These are phyloP conservation scores for Aspergillus sparsus DNA, from an alignment of 495 filamentous ascomycete species.

Conservation along the genomic window DNA sequence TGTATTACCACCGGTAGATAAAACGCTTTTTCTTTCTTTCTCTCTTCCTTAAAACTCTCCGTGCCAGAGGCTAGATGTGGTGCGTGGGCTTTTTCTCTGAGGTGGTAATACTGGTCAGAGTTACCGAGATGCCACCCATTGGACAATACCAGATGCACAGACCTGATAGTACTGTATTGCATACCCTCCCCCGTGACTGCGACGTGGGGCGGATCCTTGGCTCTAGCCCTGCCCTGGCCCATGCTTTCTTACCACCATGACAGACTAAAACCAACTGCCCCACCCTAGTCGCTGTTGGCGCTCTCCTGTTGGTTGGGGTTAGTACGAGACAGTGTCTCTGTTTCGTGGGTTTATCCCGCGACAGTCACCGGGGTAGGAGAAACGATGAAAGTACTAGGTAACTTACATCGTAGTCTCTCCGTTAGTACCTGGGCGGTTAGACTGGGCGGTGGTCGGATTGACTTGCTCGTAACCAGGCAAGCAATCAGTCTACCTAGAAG, in stretches of 20 bases:
- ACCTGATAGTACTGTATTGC: slow-evolving; percentile 16
- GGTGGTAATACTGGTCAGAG: slow-evolving; percentile 8
- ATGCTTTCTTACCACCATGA: slow-evolving; percentile 21
- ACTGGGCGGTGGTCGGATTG: background rate
- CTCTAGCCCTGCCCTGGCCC: slow-evolving; percentile 29
- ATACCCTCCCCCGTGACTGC: slow-evolving; percentile 21
- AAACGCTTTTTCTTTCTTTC: no score
- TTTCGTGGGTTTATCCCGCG: slow-evolving; percentile 27
- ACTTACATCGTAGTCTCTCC: slow-evolving; percentile 5
- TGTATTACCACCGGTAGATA: background rate
- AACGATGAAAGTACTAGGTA: slow-evolving; percentile 8
- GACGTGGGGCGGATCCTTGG: slow-evolving; percentile 20
- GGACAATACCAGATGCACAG: slow-evolving; percentile 13
- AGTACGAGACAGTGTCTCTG: slow-evolving; percentile 12
- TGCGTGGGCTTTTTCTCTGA: slow-evolving; percentile 16
- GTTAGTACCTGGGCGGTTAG: slow-evolving; percentile 9
- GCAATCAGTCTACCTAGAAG: background rate
- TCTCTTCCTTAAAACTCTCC: background rate
- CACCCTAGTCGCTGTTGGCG: background rate
- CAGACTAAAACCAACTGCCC: slow-evolving; percentile 1
- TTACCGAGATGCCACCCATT: background rate
- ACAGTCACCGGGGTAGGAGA: slow-evolving; percentile 25
- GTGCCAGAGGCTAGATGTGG: background rate
- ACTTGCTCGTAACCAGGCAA: background rate
- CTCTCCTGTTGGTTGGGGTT: background rate